These are phyloP conservation scores for Trichocladium antarcticum DNA, from an alignment of 495 filamentous ascomycete species.

Conservation along the genomic window DNA sequence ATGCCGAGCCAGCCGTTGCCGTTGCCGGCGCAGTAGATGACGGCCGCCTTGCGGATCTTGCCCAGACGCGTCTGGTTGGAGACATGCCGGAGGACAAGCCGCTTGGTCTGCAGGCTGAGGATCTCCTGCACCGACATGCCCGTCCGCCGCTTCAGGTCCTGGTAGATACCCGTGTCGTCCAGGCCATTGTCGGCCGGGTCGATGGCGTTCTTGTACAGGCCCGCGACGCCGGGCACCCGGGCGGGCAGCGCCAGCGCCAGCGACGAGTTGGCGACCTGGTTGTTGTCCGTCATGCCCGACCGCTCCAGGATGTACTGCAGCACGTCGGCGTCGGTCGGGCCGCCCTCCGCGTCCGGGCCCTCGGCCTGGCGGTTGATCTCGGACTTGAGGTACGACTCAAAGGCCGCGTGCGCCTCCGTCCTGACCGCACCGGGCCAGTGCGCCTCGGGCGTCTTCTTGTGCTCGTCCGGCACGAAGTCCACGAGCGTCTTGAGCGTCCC, in stretches of 20 bases:
- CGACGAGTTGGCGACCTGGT: constrained; percentile 28
- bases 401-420: constrained; percentile 24
- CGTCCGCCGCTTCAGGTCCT: constrained; percentile 53
- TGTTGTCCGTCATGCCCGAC: constrained; percentile 27
- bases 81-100: constrained; percentile 59
- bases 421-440: constrained; percentile 22
- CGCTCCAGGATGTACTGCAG: constrained; percentile 35
- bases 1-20: constrained; percentile 73
- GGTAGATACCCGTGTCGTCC: constrained; percentile 34
- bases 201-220: constrained; percentile 37
- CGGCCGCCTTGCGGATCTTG: constrained; percentile 65
- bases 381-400: constrained; percentile 22
- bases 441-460: constrained; percentile 17
- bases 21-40: constrained; percentile 72
- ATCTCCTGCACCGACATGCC: constrained; percentile 54
- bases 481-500: constrained; percentile 26
- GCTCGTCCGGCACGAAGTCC: constrained; percentile 31
- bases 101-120: constrained; percentile 44
- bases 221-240: constrained; percentile 35
- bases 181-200: constrained; percentile 34
- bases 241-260: constrained; percentile 34
- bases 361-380: constrained; percentile 35
- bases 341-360: constrained; percentile 31
- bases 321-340: constrained; percentile 34
- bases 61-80: constrained; percentile 92